These are phyloP conservation scores for Sporothrix inflata DNA, from an alignment of 2,329 filamentous ascomycete genomes.

Conservation along the genomic window DNA sequence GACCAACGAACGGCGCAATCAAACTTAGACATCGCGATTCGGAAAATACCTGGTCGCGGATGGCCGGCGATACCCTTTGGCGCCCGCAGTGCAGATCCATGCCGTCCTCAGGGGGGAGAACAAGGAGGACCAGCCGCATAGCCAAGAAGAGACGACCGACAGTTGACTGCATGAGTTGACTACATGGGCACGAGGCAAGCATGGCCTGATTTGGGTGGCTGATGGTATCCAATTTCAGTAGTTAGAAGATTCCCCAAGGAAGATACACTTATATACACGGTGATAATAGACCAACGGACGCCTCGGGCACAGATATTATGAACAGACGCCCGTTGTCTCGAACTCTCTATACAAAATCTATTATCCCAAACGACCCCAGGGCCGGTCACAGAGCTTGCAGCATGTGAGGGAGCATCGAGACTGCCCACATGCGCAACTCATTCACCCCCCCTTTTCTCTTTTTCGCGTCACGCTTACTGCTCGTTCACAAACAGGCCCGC, in stretches of 20 bases:
- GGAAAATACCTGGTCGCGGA: neutral
- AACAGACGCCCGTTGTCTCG: neutral
- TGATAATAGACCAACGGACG: neutral
- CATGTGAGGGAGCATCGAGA: neutral
- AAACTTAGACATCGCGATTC: neutral
- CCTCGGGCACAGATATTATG: neutral
- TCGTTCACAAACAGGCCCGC: slow-evolving; percentile 49
- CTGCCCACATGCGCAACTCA: neutral
- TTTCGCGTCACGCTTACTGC: slow-evolving; percentile 22
- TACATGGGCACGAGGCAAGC: neutral
- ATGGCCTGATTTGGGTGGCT: neutral
- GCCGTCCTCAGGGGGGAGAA: neutral
- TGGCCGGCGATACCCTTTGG: neutral
- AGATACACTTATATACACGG: slow-evolving; percentile 20
- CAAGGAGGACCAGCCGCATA: neutral
- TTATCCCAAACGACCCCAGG: neutral
- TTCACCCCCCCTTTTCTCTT: neutral
- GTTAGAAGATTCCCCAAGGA: neutral
- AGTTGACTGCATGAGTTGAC: neutral
- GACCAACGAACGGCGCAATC: neutral
- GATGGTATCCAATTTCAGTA: slow-evolving; percentile 14
- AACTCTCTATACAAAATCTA: neutral
- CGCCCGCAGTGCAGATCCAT: neutral
- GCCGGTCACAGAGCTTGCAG: neutral
- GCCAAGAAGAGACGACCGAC: neutral